Percentiles rank a stretch among this genome's conserved stretches.
Conservation (phyloP, 306 rosid species). For the Pyrus betulifolia region DNA sequence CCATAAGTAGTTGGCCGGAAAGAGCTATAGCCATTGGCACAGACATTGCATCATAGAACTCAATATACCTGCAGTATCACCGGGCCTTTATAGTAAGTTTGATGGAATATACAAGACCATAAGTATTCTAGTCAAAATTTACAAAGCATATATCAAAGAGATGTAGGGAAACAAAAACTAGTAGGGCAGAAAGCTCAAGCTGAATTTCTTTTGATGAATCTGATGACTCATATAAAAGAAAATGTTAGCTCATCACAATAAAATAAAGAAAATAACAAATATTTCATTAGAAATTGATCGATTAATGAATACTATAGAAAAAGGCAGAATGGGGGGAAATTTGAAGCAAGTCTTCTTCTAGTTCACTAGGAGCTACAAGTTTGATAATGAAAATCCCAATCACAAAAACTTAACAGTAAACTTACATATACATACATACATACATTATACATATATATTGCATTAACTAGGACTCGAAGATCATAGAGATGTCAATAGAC, state of each 20-base stretch:
- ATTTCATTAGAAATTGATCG: conserved; percentile 10
- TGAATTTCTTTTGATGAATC: conserved; percentile 79
- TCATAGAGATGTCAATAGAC: neutral
- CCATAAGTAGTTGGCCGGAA: conserved; percentile 89
- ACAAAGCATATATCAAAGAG: conserved; percentile 79
- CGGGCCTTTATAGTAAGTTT: conserved; percentile 43
- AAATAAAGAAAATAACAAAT: conserved; percentile 23
- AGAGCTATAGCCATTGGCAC: conserved; percentile 99
- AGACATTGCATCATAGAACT: conserved; percentile 94
- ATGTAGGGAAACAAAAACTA: conserved; percentile 73
- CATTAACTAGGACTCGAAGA: neutral
- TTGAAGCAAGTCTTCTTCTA: neutral
- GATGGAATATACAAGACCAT: conserved; percentile 24
- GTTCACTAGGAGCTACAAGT: neutral
- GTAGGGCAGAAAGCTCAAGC: conserved; percentile 89
- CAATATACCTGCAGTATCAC: conserved; percentile 88
- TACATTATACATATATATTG: neutral
- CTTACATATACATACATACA: neutral
- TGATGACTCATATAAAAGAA: conserved; percentile 61
- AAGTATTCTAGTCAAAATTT: conserved; percentile 45
- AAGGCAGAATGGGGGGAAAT: neutral
- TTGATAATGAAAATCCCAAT: neutral
- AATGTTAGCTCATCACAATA: conserved; percentile 54
- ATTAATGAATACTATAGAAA: neutral
- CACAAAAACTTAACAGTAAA: neutral